A percentile compares a stretch with the other conserved stretches of the same genome.
Conservation (phyloP, 164 flowering plant genomes). For the Houttuynia cordata region DNA sequence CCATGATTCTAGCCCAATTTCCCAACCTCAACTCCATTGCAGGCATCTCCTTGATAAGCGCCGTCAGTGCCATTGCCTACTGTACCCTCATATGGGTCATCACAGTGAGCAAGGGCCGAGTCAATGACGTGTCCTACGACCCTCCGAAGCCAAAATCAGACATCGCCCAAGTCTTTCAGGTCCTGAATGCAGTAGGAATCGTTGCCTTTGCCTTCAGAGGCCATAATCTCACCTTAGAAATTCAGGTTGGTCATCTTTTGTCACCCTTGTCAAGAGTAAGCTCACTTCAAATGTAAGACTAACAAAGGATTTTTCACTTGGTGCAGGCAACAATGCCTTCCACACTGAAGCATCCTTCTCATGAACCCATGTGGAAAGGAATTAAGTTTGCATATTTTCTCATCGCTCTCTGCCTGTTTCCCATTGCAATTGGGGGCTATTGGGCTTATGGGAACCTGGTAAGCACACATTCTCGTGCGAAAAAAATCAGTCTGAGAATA, state of each 20-base stretch:
- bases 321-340: slow-evolving; percentile 79
- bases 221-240: slow-evolving; percentile 67
- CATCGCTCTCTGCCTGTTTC: slow-evolving; percentile 54
- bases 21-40: slow-evolving; percentile 68
- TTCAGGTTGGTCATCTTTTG: slow-evolving; percentile 29
- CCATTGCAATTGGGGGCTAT: slow-evolving; percentile 64
- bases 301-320: not conserved
- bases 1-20: slow-evolving; percentile 37
- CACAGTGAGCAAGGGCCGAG: slow-evolving; percentile 26
- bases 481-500: too few relatives aligned
- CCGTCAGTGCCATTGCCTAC: slow-evolving; percentile 40
- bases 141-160: slow-evolving; percentile 11
- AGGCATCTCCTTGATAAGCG: slow-evolving; percentile 42
- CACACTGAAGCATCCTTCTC: slow-evolving; percentile 43
- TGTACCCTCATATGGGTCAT: slow-evolving; percentile 43
- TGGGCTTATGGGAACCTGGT: slow-evolving; percentile 74
- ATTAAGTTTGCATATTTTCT: slow-evolving; percentile 40
- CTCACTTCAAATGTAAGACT: not conserved
- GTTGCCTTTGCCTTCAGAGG: slow-evolving; percentile 74
- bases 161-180: slow-evolving; percentile 17
- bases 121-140: slow-evolving; percentile 17
- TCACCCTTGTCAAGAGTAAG: not conserved
- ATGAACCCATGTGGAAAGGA: slow-evolving; percentile 72
- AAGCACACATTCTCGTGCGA: not conserved
- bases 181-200: slow-evolving; percentile 50